A percentile compares a stretch with the other conserved stretches of the same genome.
These are phyloP conservation scores for Themeda triandra DNA, from an alignment of 176 grass and related monocot species.

Conservation along the genomic window DNA sequence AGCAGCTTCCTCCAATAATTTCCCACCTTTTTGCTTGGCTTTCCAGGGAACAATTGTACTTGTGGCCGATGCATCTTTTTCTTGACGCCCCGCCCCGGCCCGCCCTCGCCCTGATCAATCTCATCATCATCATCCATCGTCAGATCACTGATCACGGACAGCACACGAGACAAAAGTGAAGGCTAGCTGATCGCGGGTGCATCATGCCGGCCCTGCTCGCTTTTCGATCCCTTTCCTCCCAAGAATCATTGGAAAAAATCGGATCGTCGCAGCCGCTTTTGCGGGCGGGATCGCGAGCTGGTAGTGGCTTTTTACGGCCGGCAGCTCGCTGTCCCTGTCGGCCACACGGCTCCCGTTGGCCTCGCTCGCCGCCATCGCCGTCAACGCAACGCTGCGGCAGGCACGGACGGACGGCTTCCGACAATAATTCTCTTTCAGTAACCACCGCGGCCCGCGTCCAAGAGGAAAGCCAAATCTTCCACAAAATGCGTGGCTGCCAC, in stretches of 20 bases:
- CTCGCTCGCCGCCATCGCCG: not conserved
- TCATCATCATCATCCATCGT: not conserved
- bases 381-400: not conserved
- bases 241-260: slow-evolving; percentile 11
- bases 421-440: slow-evolving; percentile 21
- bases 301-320: not conserved
- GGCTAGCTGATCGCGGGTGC: not conserved
- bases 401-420: not conserved
- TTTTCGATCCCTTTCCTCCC: not conserved
- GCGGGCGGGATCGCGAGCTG: not conserved
- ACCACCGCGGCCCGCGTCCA: not conserved
- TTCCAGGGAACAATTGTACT: slow-evolving; percentile 18
- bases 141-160: not conserved
- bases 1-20: not conserved
- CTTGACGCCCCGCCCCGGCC: not conserved
- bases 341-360: not conserved
- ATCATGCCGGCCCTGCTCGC: not conserved
- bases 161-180: slow-evolving; percentile 33
- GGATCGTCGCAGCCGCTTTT: not conserved
- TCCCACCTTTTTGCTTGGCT: slow-evolving; percentile 19
- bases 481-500: not conserved
- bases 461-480: slow-evolving; percentile 15
- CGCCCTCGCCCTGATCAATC: not conserved
- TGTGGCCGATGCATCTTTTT: not conserved
- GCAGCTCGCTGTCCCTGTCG: slow-evolving; percentile 28